phyloP scores from a whole-genome alignment of 176 grass and related monocot species.

The Phragmites australis region DNA sequence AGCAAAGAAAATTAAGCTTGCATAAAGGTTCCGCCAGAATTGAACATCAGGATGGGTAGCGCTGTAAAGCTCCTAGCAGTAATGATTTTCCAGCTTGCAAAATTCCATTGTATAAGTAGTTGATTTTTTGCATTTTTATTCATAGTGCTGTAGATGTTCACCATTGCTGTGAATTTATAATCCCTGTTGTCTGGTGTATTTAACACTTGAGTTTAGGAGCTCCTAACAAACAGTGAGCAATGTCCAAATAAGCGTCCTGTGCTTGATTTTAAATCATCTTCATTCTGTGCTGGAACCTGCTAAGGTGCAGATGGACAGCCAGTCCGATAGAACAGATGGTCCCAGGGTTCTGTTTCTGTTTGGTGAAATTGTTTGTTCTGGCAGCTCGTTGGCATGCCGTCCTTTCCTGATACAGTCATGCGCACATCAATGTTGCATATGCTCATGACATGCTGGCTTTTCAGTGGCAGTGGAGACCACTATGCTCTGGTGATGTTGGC shows the following conservation, averaged over 20 bases:
- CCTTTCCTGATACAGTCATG: neutral
- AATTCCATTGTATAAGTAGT: slow-evolving; percentile 54
- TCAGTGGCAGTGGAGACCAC: neutral
- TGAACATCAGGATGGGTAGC: slow-evolving; percentile 12
- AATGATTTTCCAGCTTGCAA: slow-evolving; percentile 40
- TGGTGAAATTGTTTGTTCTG: neutral
- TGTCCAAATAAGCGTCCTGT: slow-evolving; percentile 33
- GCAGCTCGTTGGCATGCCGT: neutral
- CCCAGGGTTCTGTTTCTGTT: neutral
- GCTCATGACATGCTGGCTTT: slow-evolving; percentile 21
- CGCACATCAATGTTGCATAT: neutral
- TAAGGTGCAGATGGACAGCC: neutral
- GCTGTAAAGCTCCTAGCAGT: slow-evolving; percentile 52
- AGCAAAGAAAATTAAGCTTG: slow-evolving; percentile 36
- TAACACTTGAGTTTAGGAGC: slow-evolving; percentile 41
- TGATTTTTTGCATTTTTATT: slow-evolving; percentile 44
- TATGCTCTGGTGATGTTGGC: slow-evolving; percentile 14
- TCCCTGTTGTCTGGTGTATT: slow-evolving; percentile 38
- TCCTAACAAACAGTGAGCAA: slow-evolving; percentile 21
- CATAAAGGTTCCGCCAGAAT: slow-evolving; percentile 30
- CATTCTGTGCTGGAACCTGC: neutral
- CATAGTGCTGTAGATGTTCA: slow-evolving; percentile 50
- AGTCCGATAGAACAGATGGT: neutral
- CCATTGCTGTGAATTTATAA: slow-evolving; percentile 39
- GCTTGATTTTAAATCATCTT: neutral